Evolutionary conservation across 352 stramenopile genomes (phyloP).

Genomic region (Phytopythium cucurbitacearum): DNA sequence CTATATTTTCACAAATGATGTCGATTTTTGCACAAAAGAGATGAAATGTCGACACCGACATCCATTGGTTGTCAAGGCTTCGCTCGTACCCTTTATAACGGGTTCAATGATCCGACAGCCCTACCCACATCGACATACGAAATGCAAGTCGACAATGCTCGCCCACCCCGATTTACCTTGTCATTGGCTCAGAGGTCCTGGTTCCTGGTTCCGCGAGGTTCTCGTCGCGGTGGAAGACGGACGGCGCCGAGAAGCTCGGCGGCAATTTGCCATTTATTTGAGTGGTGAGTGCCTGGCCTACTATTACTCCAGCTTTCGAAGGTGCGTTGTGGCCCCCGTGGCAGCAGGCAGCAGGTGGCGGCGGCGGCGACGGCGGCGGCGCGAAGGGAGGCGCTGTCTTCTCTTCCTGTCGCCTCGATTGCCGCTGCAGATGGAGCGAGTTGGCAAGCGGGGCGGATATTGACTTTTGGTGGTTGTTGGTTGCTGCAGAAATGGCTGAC

Average conservation of each 20-base stretch:
- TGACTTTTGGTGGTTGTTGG: not conserved
- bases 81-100: conserved; percentile 6
- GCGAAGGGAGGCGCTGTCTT: not conserved
- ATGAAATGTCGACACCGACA: conserved; percentile 3
- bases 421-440: no score
- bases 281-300: conserved; percentile 45
- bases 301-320: conserved; percentile 24
- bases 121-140: conserved; percentile 1
- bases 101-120: not conserved
- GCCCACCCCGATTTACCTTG: not conserved
- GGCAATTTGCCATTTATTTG: conserved; percentile 41
- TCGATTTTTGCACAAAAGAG: conserved; percentile 6
- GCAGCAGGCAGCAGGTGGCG: not conserved
- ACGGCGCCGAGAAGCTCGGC: not conserved
- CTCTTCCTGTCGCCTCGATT: no score
- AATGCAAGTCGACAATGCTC: not conserved
- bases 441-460: not conserved
- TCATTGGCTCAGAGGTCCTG: no score
- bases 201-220: no score
- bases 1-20: not conserved
- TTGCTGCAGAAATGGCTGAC: conserved; percentile 68
- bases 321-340: conserved; percentile 10
- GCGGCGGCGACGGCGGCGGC: not conserved
- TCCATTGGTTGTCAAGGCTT: conserved; percentile 30
- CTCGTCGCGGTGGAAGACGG: no score